phyloP scores from a whole-genome alignment of 2,329 filamentous ascomycete genomes.

The Fonsecaea multimorphosa region DNA sequence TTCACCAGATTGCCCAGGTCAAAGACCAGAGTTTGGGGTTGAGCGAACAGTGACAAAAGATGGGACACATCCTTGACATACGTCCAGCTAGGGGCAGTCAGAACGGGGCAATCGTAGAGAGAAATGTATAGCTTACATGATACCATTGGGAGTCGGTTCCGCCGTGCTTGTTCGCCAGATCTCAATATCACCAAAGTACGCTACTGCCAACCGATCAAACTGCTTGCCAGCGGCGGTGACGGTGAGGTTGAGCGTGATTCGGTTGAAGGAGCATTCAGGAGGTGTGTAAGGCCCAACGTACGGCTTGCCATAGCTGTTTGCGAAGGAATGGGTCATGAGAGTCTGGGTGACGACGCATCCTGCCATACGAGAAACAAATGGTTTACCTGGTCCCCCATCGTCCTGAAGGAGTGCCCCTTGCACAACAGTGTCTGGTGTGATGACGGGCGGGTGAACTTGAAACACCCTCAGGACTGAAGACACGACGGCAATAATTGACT shows the following conservation, averaged over 20 bases:
- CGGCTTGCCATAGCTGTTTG: constrained; percentile 13
- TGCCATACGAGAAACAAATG: neutral
- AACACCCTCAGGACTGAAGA: constrained; percentile 12
- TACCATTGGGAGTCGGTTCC: constrained; percentile 7
- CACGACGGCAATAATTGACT: neutral
- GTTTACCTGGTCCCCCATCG: neutral
- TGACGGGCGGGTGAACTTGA: constrained; percentile 1
- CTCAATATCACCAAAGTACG: constrained; percentile 10
- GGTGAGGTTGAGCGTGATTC: constrained; percentile 14
- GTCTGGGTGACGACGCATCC: constrained; percentile 2
- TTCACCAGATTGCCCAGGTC: constrained; percentile 17
- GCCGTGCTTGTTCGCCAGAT: constrained; percentile 17
- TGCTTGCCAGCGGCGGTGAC: constrained; percentile 11
- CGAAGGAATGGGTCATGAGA: constrained; percentile 13
- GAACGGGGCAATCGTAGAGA: neutral
- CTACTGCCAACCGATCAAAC: constrained; percentile 11
- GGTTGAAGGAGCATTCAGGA: constrained; percentile 9
- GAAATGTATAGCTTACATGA: neutral
- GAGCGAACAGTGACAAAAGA: neutral
- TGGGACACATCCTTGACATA: constrained; percentile 16
- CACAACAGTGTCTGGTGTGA: neutral
- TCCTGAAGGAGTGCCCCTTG: neutral
- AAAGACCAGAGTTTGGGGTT: constrained; percentile 3
- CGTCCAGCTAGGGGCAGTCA: neutral
- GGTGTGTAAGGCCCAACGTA: constrained; percentile 5